These are phyloP conservation scores for Hanseniaspora opuntiae DNA, from an alignment of 805 yeast species.

Conservation along the genomic window DNA sequence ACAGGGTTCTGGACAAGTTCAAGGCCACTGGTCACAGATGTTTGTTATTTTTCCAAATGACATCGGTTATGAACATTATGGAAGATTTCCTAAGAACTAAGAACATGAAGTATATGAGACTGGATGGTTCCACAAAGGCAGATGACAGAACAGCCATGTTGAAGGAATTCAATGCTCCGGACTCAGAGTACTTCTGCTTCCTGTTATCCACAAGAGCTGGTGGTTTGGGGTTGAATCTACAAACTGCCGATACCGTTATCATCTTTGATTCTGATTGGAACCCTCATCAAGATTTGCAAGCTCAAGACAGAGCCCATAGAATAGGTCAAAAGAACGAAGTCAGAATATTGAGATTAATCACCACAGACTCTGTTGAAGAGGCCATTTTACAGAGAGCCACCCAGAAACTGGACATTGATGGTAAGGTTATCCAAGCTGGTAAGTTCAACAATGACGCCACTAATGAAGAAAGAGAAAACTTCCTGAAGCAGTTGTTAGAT, in stretches of 20 bases:
- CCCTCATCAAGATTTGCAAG: conserved; percentile 83
- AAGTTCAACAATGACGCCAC: conserved; percentile 77
- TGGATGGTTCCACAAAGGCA: conserved; percentile 74
- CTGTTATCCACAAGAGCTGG: conserved; percentile 77
- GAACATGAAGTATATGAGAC: conserved; percentile 56
- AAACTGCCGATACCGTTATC: conserved; percentile 77
- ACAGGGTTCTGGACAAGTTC: conserved; percentile 61
- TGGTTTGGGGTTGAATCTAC: conserved; percentile 75
- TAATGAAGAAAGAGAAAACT: conserved; percentile 75
- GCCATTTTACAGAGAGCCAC: conserved; percentile 70
- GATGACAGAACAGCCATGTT: conserved; percentile 70
- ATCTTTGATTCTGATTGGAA: conserved; percentile 85
- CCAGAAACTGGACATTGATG: conserved; percentile 73
- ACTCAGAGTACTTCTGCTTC: conserved; percentile 67
- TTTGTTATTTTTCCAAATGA: conserved; percentile 76
- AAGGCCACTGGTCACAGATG: conserved; percentile 65
- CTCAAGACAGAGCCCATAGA: conserved; percentile 82
- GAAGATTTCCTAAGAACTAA: conserved; percentile 63
- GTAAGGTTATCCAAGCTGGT: conserved; percentile 85
- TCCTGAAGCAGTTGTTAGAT: conserved; percentile 55
- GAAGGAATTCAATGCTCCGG: conserved; percentile 59
- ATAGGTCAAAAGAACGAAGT: conserved; percentile 84
- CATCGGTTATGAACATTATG: conserved; percentile 81
- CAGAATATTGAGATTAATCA: conserved; percentile 63
- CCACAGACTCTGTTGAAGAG: conserved; percentile 74